These are phyloP conservation scores for Dioscorea zingiberensis DNA, from an alignment of 106 monocot species.

Conservation along the genomic window DNA sequence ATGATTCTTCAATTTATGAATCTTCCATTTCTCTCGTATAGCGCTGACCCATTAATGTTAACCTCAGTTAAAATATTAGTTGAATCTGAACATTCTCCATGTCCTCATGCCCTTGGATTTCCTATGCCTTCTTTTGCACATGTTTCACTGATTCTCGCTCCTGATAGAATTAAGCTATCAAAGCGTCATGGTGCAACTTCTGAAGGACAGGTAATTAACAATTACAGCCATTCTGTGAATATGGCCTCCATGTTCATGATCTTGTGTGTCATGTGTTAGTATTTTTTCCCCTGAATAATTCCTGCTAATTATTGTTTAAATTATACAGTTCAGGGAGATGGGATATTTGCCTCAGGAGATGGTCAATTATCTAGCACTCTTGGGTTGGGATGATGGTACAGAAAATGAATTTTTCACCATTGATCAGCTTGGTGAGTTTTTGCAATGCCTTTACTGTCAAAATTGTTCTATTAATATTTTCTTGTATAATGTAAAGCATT, in stretches of 20 bases:
- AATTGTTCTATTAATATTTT: no score
- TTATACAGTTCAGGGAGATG: constrained; percentile 85
- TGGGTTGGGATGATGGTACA: constrained; percentile 99
- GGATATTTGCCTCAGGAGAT: constrained; percentile 95
- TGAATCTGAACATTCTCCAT: neutral
- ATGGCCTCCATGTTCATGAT: no score
- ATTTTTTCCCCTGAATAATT: no score
- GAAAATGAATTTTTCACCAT: constrained; percentile 98
- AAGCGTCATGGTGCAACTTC: constrained; percentile 99
- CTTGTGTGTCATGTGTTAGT: no score
- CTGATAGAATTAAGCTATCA: constrained; percentile 96
- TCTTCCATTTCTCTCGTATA: neutral
- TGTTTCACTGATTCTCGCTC: constrained; percentile 94
- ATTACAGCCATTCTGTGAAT: no score
- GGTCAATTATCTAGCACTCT: constrained; percentile 88
- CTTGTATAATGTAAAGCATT: no score
- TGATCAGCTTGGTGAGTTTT: constrained; percentile 74
- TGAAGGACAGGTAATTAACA: constrained; percentile 77
- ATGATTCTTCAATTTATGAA: neutral
- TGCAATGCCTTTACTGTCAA: neutral
- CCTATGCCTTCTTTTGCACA: constrained; percentile 95
- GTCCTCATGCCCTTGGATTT: constrained; percentile 77
- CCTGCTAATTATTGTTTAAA: no score
- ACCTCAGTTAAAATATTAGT: neutral
- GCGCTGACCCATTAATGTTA: no score